phyloP scores from a whole-genome alignment of 306 rosid species.

The Fragaria vesca region DNA sequence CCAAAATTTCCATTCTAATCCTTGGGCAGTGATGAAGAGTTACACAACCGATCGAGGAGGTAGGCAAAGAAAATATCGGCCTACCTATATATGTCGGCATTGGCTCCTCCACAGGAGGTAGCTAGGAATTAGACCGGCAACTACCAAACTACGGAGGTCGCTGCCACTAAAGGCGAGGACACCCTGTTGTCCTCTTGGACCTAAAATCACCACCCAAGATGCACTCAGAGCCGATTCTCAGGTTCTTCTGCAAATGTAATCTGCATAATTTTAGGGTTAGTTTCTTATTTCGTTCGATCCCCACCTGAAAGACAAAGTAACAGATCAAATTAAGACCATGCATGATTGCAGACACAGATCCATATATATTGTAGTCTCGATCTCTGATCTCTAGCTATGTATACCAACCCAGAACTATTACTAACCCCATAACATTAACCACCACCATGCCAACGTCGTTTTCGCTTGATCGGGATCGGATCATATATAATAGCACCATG shows the following conservation, averaged over 20 bases:
- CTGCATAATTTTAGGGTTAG: background rate
- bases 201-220: no score
- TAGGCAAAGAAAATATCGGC: no score
- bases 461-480: background rate
- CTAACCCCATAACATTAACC: conserved; percentile 1
- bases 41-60: no score
- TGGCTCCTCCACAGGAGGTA: no score
- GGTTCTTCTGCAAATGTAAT: background rate
- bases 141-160: no score
- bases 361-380: background rate
- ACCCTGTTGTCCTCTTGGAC: no score
- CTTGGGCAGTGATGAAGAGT: no score
- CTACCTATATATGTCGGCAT: no score
- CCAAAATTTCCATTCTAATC: no score
- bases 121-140: no score
- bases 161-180: no score
- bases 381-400: background rate
- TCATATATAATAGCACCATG: conserved; percentile 7
- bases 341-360: conserved; percentile 19
- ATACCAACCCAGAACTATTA: conserved; percentile 34
- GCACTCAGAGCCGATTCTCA: no score
- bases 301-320: background rate
- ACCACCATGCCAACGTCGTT: conserved; percentile 9
- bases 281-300: background rate
- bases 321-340: background rate